These are phyloP conservation scores for Durusdinium trenchii DNA, from an alignment of 73 alveolate species.

Conservation along the genomic window DNA sequence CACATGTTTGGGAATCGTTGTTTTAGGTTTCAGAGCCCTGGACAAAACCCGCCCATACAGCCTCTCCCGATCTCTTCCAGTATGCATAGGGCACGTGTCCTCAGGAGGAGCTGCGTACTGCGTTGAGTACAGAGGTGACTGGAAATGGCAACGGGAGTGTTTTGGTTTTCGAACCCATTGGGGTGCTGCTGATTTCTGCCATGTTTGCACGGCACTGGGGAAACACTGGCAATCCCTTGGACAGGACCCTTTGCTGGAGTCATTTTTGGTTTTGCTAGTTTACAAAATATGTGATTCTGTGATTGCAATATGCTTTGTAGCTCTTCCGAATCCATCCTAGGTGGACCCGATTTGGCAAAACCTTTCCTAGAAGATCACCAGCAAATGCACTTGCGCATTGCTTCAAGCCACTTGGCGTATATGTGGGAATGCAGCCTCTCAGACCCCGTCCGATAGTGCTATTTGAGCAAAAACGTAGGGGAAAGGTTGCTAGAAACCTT, in stretches of 20 bases:
- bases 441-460: too few relatives aligned
- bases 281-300: too few relatives aligned
- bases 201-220: background rate
- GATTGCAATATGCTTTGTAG: background rate
- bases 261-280: too few relatives aligned
- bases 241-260: too few relatives aligned
- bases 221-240: background rate
- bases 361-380: background rate
- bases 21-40: background rate
- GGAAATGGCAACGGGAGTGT: slow-evolving; percentile 25
- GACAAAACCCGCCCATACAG: background rate
- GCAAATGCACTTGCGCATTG: background rate
- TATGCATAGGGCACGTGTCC: background rate
- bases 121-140: slow-evolving; percentile 17
- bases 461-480: too few relatives aligned
- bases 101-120: background rate
- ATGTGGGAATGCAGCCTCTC: too few relatives aligned
- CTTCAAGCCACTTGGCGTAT: background rate
- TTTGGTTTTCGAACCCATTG: background rate
- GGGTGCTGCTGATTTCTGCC: background rate
- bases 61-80: background rate
- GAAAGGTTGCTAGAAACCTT: too few relatives aligned
- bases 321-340: background rate
- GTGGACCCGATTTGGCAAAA: background rate
- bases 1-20: background rate